Evolutionary conservation across 2,329 filamentous ascomycete species (phyloP).

Genomic region (Fonsecaea pedrosoi): DNA sequence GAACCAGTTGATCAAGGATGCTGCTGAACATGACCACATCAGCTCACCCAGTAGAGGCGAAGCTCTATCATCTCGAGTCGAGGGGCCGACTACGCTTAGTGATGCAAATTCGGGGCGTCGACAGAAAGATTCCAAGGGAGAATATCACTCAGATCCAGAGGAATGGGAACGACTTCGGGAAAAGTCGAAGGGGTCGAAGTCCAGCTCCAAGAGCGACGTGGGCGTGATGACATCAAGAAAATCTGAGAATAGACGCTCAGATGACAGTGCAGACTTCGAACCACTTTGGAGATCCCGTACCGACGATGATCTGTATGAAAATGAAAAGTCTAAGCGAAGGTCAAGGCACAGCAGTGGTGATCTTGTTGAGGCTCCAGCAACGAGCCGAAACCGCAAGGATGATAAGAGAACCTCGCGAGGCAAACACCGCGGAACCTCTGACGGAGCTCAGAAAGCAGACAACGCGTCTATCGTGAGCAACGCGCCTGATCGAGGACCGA

Average conservation of each 20-base stretch:
- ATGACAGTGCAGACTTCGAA: conserved; percentile 16
- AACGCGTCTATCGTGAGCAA: conserved; percentile 27
- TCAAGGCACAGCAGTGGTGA: conserved; percentile 43
- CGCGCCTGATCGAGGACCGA: conserved; percentile 39
- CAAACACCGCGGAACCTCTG: conserved; percentile 42
- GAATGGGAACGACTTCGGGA: conserved; percentile 29
- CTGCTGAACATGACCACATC: not conserved
- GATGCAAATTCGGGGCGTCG: conserved; percentile 18
- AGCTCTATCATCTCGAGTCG: conserved; percentile 11
- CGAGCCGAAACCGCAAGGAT: conserved; percentile 45
- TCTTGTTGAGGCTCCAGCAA: conserved; percentile 48
- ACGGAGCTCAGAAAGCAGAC: conserved; percentile 36
- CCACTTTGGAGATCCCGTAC: conserved; percentile 31
- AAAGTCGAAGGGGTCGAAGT: conserved; percentile 20
- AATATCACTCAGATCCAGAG: conserved; percentile 35
- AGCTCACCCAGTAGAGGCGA: not conserved
- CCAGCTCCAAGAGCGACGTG: conserved; percentile 28
- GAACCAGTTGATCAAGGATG: conserved; percentile 5
- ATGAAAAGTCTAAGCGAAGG: conserved; percentile 44
- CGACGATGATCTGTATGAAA: conserved; percentile 34
- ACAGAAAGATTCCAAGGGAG: conserved; percentile 16
- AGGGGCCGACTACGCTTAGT: conserved; percentile 18
- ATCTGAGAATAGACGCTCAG: conserved; percentile 1
- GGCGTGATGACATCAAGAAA: conserved; percentile 18
- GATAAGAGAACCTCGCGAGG: conserved; percentile 44